phyloP scores from a whole-genome alignment of 164 flowering plant species.

The Taxillus chinensis region DNA sequence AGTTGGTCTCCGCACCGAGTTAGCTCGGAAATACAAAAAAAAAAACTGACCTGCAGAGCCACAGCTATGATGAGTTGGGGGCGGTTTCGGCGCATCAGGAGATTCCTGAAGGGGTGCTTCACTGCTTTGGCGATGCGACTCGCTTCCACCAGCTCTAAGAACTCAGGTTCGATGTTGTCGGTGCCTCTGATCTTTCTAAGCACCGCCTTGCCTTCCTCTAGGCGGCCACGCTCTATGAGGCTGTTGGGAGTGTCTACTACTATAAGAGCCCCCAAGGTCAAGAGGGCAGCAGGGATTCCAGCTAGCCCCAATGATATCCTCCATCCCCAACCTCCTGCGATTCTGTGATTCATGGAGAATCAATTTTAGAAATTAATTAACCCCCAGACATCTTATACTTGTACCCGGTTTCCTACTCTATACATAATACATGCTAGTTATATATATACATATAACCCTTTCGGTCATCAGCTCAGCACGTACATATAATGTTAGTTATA shows the following conservation, averaged over 20 bases:
- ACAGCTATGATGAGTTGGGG: constrained; percentile 53
- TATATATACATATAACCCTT: no score
- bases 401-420: no score
- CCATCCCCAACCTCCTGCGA: constrained; percentile 89
- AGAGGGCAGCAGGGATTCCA: constrained; percentile 67
- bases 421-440: no score
- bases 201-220: constrained; percentile 70
- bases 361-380: no score
- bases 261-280: constrained; percentile 65
- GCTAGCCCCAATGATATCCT: constrained; percentile 82
- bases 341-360: constrained; percentile 23
- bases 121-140: constrained; percentile 68
- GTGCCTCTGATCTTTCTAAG: constrained; percentile 75
- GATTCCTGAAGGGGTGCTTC: constrained; percentile 78
- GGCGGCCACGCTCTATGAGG: constrained; percentile 68
- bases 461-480: no score
- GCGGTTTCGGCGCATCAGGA: constrained; percentile 53
- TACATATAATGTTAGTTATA: no score
- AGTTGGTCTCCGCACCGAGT: no score
- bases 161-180: constrained; percentile 76
- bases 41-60: constrained; percentile 44
- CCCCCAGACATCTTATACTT: no score
- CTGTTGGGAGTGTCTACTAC: constrained; percentile 92
- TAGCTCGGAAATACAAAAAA: no score
- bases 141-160: constrained; percentile 68